Base-by-base conservation (phyloP, 768 basidiomycete genomes). In the Rickenella mellea region DNA sequence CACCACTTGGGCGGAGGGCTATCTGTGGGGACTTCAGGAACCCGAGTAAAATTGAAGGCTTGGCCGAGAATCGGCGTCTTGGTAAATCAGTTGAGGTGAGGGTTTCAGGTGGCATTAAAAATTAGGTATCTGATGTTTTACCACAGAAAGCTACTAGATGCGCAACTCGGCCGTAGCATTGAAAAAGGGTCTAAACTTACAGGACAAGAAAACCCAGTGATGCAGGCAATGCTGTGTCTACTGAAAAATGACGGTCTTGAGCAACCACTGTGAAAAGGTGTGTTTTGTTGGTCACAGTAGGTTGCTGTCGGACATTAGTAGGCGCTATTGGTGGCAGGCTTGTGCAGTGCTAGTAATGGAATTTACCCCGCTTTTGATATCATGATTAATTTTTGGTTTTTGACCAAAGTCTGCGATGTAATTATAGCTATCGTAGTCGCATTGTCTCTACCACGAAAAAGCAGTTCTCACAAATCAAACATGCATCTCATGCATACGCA, bases 61-160 rank as follows among this genome's bases (percentile, higher is more conserved):
- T 87, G 82, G 76, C 85, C 92, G n/a, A 74, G 90, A 7, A 93
- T 94, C 38, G 91, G 90, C 2, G 78, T 91, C 9, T 70, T 96
- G 22, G 83, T 89, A 30, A 91, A 91, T 53, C 87, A 91, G 49
- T 62, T 92, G 9, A 70, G 87, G 87, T 85, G 55, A 47, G 68
- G 58, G 19, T 27, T 43, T 29, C 22, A 26, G 9, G 10, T 35
- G 5, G 24, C 20, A 19, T 19, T 31, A 8, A 10, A 12, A 27
- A 22, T 3, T 2, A 21, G 4, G 30, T 32, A 32, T 36, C 43
- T 31, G 27, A 43, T 36, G 28, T 26, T 28, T 33, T 3, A 30
- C n/a, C 22, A 28, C 49, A 83, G 88, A 39, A 73, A 77, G 40
- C 61, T 91, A 12, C 63, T 92, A 6, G 82, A 87, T 50, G 71